Percentiles rank a stretch among this genome's conserved stretches.
Evolutionary conservation across 257 asterid species (phyloP).

Genomic region (Solanum microdontum): DNA sequence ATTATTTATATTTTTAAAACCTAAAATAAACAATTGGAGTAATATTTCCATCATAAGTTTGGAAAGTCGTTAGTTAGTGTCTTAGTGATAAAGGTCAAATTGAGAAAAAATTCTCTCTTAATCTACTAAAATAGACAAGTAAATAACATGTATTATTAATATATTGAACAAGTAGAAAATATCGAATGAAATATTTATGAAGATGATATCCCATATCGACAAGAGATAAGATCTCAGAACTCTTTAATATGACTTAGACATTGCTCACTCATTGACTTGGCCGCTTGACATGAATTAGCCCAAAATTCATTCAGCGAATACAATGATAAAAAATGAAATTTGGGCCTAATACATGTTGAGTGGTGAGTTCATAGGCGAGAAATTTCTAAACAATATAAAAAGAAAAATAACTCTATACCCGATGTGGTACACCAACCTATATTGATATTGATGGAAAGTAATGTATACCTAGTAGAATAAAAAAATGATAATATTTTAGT

Average conservation of each 20-base stretch:
- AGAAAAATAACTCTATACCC: not conserved
- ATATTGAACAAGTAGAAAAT: not conserved
- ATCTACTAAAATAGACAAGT: not conserved
- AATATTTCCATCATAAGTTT: not conserved
- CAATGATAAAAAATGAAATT: not conserved
- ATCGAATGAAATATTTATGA: not conserved
- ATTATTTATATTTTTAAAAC: not conserved
- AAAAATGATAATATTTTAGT: too few species aligned
- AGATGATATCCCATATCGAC: not conserved
- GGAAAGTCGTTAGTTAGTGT: not conserved
- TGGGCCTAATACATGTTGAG: not conserved
- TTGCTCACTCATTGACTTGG: not conserved
- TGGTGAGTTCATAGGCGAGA: accelerated
- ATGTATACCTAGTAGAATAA: not conserved
- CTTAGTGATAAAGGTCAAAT: not conserved
- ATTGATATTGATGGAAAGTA: not conserved
- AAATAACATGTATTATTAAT: not conserved
- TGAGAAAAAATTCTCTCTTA: not conserved
- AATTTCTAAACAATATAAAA: not conserved
- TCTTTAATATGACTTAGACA: not conserved
- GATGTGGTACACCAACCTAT: not conserved
- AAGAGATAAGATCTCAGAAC: not conserved
- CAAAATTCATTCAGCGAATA: not conserved
- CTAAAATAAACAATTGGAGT: not conserved
- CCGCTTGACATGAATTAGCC: not conserved